Base-by-base conservation (phyloP, 2,329 filamentous ascomycete species). In the Plenodomus biglobosus region DNA sequence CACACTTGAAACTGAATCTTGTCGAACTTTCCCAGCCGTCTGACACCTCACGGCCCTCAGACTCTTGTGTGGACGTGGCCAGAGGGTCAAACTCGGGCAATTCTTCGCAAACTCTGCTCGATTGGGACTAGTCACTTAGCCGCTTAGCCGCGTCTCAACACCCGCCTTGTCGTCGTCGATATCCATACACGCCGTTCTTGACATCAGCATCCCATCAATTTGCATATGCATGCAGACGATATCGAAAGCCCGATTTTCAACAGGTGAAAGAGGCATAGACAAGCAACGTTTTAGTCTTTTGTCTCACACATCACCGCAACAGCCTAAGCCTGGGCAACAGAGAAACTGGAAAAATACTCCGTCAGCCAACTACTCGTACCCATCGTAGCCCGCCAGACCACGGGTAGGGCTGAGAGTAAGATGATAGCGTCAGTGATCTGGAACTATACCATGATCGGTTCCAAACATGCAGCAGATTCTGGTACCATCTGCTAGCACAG, bases 81-180 rank as follows among this genome's bases (percentile, higher is more conserved):
- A 32, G 3, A 38, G 37, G 19, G 18, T 13, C 18, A 38, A 38
- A 21, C 37, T 38, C 37, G 37, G 37, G 18, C 19, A 20, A 3
- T 38, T 38, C 7, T 38, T 54, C 51, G 51, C 51, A 59, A 59
- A 47, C 48, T 52, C 47, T 53, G 38, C 56, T 50, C 36, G 17
- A 53, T 59, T 42, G 41, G 56, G 56, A 44, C 40, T 21, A 49
- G 46, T 11, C 27, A 3, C 27, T 32, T 32, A 10, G 46, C 27
- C 27, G 8, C 27, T 32, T 32, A 10, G 8, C 27, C 35, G 44
- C 52, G 17, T 35, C 58, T 58, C 60, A 64, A 62, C 57, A 63
- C 53, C 62, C 49, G 46, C 27, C 49, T 52, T 48, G 42, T 53
- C 50, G 22, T 38, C 38, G 38, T 20, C 44, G 13, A 39, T 46